Evolutionary conservation across 192 early-diverging fungal species (phyloP).

Genomic region (Polychytrium aggregatum): DNA sequence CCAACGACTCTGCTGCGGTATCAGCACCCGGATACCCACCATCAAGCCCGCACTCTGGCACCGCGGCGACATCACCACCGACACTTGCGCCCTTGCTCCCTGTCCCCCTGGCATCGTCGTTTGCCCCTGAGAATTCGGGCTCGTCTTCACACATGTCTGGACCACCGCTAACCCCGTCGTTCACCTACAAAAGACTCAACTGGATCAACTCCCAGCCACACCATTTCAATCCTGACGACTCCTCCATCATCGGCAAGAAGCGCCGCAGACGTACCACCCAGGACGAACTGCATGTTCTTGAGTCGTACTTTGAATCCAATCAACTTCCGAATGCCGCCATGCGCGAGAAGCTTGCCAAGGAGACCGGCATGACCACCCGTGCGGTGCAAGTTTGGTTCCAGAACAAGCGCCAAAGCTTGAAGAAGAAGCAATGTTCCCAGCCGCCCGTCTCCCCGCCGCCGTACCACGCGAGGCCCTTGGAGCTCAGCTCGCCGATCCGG

Average conservation of each 20-base stretch:
- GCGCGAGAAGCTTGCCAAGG: constrained; percentile 58
- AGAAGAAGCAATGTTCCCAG: no score
- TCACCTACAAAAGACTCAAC: constrained; percentile 6
- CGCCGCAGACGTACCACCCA: constrained; percentile 5
- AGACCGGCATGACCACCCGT: constrained; percentile 75
- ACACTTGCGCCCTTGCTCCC: no score
- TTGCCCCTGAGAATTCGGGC: no score
- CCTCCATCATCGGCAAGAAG: constrained; percentile 7
- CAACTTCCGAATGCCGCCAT: constrained; percentile 35
- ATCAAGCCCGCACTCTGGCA: no score
- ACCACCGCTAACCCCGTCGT: no score
- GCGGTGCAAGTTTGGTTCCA: constrained; percentile 95
- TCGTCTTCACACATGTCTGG: not conserved
- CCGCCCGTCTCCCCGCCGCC: no score
- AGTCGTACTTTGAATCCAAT: not conserved
- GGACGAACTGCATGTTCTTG: constrained; percentile 2
- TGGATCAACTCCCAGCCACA: constrained; percentile 7
- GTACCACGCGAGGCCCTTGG: no score
- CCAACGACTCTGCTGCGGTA: no score
- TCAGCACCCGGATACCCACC: no score
- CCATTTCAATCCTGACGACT: constrained; percentile 5
- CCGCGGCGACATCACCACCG: no score
- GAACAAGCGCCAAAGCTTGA: constrained; percentile 77
- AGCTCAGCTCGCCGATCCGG: no score
- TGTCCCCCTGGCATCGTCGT: no score